Percentiles rank a stretch among this genome's conserved stretches.
Evolutionary conservation across 1,139 yeast genomes (phyloP).

Genomic region (Protomyces inouyei): DNA sequence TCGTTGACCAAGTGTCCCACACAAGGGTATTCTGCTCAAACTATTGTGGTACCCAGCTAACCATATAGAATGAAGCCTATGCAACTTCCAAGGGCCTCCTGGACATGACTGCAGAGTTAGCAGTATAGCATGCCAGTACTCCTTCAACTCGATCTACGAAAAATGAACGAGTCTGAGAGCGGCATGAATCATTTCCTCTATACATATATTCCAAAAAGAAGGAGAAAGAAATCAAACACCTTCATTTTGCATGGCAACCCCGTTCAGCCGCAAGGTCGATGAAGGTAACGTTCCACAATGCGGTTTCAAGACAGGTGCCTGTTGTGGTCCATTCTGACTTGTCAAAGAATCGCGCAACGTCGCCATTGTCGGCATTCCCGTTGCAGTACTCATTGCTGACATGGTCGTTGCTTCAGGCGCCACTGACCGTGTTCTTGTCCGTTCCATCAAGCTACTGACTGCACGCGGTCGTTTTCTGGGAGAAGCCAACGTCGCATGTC

Average conservation of each 20-base stretch:
- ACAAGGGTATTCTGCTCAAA: not conserved
- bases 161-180: too few species aligned
- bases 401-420: not conserved
- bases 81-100: not conserved
- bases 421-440: not conserved
- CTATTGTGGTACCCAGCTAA: not conserved
- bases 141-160: too few species aligned
- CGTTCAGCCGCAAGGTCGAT: too few species aligned
- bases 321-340: not conserved
- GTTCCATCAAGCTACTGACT: not conserved
- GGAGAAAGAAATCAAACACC: too few species aligned
- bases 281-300: too few species aligned
- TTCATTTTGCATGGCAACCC: too few species aligned
- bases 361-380: not conserved
- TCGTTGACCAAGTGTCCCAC: conserved; percentile 14
- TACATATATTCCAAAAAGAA: too few species aligned
- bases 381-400: not conserved
- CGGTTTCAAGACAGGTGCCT: not conserved
- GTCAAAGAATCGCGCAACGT: not conserved
- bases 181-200: too few species aligned
- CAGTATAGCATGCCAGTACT: not conserved
- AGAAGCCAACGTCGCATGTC: too few species aligned
- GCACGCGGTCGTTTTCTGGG: not conserved
- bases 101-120: not conserved
- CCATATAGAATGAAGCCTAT: not conserved